phyloP scores from a whole-genome alignment of 2,329 filamentous ascomycete species.

The Furcasterigmium sp. region DNA sequence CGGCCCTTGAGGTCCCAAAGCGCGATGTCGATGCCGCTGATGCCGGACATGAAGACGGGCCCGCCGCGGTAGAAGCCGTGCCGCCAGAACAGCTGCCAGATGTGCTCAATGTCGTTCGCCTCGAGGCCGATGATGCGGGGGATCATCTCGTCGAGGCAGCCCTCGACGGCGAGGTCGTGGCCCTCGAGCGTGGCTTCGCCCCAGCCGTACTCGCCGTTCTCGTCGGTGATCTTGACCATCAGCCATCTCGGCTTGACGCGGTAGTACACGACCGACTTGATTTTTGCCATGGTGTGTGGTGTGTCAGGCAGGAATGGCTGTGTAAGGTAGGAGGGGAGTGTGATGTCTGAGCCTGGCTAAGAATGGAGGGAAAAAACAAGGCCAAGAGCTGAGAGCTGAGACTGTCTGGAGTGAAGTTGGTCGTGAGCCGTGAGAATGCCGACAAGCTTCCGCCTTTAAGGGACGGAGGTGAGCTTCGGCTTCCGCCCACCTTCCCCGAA shows the following conservation, averaged over 20 bases:
- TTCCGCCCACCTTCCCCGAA: too few species aligned
- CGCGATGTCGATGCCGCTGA: constrained; percentile 67
- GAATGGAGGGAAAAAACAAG: too few species aligned
- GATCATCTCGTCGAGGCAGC: constrained; percentile 56
- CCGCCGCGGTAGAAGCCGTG: constrained; percentile 65
- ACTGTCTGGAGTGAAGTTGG: too few species aligned
- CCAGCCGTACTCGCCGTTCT: constrained; percentile 55
- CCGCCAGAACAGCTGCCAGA: constrained; percentile 64
- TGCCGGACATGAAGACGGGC: constrained; percentile 65
- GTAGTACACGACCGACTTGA: constrained; percentile 60
- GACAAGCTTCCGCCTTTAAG: too few species aligned
- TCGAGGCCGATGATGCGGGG: constrained; percentile 54
- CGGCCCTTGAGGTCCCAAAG: constrained; percentile 62
- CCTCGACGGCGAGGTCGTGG: constrained; percentile 61
- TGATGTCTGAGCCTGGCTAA: too few species aligned
- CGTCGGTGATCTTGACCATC: constrained; percentile 63
- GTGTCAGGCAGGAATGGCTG: too few species aligned
- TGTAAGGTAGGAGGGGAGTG: too few species aligned
- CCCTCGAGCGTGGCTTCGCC: constrained; percentile 64
- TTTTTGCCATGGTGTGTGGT: constrained; percentile 26
- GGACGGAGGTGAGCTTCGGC: too few species aligned
- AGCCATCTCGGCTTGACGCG: constrained; percentile 63
- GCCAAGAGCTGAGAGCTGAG: too few species aligned
- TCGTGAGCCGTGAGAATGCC: too few species aligned
- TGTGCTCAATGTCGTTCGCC: constrained; percentile 65